Conservation (phyloP, 768 basidiomycete genomes). For the Leccinum subtestaceum region DNA sequence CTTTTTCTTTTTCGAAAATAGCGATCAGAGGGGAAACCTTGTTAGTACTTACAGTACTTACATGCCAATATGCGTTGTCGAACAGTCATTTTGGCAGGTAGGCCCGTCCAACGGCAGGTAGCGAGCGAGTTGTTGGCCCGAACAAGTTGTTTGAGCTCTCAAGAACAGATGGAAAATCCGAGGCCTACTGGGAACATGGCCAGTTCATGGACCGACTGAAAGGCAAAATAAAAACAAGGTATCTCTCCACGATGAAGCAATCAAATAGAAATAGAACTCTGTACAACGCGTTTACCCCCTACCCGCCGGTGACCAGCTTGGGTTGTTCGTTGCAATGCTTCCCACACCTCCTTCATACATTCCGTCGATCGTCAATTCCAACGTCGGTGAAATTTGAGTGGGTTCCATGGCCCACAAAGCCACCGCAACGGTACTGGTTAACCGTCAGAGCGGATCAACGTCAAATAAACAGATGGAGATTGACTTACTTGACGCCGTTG, state of each 20-base stretch:
- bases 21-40: no score
- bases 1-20: no score
- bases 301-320: constrained; percentile 44
- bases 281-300: constrained; percentile 12
- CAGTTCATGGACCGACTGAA: no score
- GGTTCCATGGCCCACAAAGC: constrained; percentile 68
- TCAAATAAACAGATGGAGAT: not conserved
- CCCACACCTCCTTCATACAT: constrained; percentile 68
- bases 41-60: no score
- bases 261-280: not conserved
- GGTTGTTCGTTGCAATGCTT: constrained; percentile 53
- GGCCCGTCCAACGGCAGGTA: no score
- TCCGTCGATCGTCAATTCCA: constrained; percentile 54
- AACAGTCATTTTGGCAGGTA: no score
- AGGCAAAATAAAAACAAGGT: not conserved
- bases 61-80: no score
- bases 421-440: constrained; percentile 51
- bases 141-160: no score
- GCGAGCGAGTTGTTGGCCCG: no score
- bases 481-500: constrained; percentile 58
- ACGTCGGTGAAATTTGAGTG: constrained; percentile 44
- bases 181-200: no score
- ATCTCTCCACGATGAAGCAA: not conserved
- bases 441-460: constrained; percentile 4
- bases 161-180: no score